These are phyloP conservation scores for Magnusiomyces clavatus DNA, from an alignment of 1,139 yeast genomes.

Conservation along the genomic window DNA sequence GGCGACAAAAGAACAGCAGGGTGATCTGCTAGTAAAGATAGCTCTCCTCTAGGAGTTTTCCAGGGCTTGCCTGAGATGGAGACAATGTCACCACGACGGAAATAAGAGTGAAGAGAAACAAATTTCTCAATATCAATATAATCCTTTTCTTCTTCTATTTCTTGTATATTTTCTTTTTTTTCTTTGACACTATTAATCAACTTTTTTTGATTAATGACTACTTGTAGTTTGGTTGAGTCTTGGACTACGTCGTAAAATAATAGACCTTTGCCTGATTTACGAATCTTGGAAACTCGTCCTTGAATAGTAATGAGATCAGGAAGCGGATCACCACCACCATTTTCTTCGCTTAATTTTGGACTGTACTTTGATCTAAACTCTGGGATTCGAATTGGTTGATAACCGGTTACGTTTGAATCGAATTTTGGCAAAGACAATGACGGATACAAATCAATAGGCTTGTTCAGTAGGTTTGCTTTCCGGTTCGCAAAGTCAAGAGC, in stretches of 20 bases:
- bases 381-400: slow-evolving; percentile 18
- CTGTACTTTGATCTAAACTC: slow-evolving; percentile 20
- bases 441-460: slow-evolving; percentile 19
- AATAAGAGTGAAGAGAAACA: slow-evolving; percentile 36
- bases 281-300: slow-evolving; percentile 51
- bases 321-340: slow-evolving; percentile 8
- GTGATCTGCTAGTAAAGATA: slow-evolving; percentile 55
- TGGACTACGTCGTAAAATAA: slow-evolving; percentile 60
- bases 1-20: slow-evolving; percentile 55
- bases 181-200: background rate
- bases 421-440: slow-evolving; percentile 11
- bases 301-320: slow-evolving; percentile 30
- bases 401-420: slow-evolving; percentile 1
- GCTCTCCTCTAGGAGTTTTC: slow-evolving; percentile 65
- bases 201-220: slow-evolving; percentile 49
- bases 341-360: slow-evolving; percentile 13
- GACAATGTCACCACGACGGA: slow-evolving; percentile 67
- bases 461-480: slow-evolving; percentile 23
- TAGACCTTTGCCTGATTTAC: slow-evolving; percentile 61
- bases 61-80: slow-evolving; percentile 64
- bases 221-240: slow-evolving; percentile 48
- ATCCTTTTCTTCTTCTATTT: too few species aligned
- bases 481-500: slow-evolving; percentile 40
- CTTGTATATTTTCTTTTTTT: too few species aligned
- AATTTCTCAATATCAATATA: slow-evolving; percentile 41